phyloP scores from a whole-genome alignment of 768 basidiomycete species.

The Daedaleopsis nitida region DNA sequence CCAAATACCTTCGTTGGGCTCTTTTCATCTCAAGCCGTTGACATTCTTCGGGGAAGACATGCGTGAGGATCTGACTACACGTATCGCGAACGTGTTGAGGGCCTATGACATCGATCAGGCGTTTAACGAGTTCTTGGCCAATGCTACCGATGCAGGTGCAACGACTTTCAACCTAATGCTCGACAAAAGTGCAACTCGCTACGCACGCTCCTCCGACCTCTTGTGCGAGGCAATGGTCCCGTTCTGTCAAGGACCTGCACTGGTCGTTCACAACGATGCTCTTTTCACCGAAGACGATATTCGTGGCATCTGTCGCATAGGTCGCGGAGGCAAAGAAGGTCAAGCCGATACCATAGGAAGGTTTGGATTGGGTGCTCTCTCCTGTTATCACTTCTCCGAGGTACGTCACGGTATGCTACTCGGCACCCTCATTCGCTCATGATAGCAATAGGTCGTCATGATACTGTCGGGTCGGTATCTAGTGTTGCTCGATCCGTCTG shows the following conservation, averaged over 20 bases:
- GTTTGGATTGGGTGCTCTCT: slow-evolving; percentile 54
- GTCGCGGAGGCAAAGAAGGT: slow-evolving; percentile 46
- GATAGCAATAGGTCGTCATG: slow-evolving; percentile 30
- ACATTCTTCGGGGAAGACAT: slow-evolving; percentile 42
- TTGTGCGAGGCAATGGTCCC: slow-evolving; percentile 38
- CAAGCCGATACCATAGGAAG: slow-evolving; percentile 46
- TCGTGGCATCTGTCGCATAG: slow-evolving; percentile 45
- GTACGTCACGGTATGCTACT: slow-evolving; percentile 25
- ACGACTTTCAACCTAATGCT: slow-evolving; percentile 43
- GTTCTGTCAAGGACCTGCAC: slow-evolving; percentile 39
- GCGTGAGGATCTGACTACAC: slow-evolving; percentile 44
- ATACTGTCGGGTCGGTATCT: slow-evolving; percentile 34
- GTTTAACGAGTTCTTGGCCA: slow-evolving; percentile 53
- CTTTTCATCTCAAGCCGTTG: slow-evolving; percentile 17
- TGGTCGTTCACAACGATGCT: slow-evolving; percentile 49
- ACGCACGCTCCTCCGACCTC: slow-evolving; percentile 12
- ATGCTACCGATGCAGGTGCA: slow-evolving; percentile 53
- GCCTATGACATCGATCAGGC: slow-evolving; percentile 47
- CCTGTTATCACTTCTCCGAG: slow-evolving; percentile 56
- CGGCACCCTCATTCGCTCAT: too few relatives aligned
- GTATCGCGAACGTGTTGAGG: slow-evolving; percentile 43
- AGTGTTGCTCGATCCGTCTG: slow-evolving; percentile 49
- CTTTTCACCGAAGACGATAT: slow-evolving; percentile 46
- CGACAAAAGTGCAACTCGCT: slow-evolving; percentile 30
- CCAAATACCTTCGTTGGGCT: slow-evolving; percentile 20